phyloP scores from a whole-genome alignment of 108 stramenopile species.

The Fistulifera pelliculosa region DNA sequence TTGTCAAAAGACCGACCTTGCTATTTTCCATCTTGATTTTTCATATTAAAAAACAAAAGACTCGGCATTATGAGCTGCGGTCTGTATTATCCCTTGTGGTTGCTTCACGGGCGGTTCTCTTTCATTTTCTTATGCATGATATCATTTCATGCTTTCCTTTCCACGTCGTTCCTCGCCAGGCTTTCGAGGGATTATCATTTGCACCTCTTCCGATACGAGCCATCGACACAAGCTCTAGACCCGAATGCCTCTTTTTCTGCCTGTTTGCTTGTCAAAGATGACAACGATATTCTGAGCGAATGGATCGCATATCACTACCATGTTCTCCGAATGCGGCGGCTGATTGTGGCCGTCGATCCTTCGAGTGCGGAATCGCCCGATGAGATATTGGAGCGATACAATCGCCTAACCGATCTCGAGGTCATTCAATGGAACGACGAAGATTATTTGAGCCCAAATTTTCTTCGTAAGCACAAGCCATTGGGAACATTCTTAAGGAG shows the following conservation, averaged over 20 bases:
- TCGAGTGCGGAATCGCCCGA: conserved; percentile 15
- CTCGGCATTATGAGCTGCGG: no score
- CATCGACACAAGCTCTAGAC: no score
- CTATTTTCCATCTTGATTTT: no score
- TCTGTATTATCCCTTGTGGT: no score
- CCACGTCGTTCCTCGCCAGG: no score
- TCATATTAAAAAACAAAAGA: no score
- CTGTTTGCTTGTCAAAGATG: conserved; percentile 31
- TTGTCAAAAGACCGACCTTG: no score
- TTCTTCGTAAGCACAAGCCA: conserved; percentile 10
- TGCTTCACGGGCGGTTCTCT: no score
- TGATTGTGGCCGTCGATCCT: conserved; percentile 27
- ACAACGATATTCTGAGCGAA: conserved; percentile 31
- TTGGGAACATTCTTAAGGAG: neutral
- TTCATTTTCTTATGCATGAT: no score
- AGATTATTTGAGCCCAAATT: conserved; percentile 30
- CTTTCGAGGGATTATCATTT: no score
- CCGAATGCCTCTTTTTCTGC: conserved; percentile 17
- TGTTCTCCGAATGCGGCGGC: conserved; percentile 18
- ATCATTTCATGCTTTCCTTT: no score
- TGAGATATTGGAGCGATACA: conserved; percentile 20
- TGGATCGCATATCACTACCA: conserved; percentile 47
- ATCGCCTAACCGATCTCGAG: conserved; percentile 13
- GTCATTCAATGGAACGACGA: conserved; percentile 18
- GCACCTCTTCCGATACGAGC: no score